phyloP scores from a whole-genome alignment of 768 basidiomycete genomes.

The Pleurotus salmoneostramineus region DNA sequence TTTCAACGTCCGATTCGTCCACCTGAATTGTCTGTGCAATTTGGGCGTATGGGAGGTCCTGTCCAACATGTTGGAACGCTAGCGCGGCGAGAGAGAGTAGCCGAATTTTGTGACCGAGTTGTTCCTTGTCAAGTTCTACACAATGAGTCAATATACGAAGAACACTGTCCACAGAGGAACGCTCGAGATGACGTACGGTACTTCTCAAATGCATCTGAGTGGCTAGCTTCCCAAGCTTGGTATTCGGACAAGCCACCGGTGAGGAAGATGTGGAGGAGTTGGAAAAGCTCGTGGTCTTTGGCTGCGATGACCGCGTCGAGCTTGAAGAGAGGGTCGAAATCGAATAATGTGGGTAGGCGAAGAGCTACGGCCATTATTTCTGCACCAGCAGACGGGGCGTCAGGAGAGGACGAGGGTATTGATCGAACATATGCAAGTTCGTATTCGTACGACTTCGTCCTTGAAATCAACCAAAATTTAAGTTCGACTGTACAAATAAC shows the following conservation, averaged over 20 bases:
- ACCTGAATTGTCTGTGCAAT: conserved; percentile 69
- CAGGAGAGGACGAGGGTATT: conserved; percentile 50
- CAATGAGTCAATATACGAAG: neutral
- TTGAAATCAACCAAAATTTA: conserved; percentile 19
- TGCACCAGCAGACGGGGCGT: conserved; percentile 49
- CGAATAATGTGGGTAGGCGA: conserved; percentile 62
- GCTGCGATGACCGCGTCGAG: conserved; percentile 64
- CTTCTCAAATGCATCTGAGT: conserved; percentile 47
- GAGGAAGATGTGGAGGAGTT: conserved; percentile 74
- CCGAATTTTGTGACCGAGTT: conserved; percentile 76
- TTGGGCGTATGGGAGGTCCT: conserved; percentile 65
- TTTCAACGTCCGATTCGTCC: conserved; percentile 65
- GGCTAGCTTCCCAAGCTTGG: conserved; percentile 50
- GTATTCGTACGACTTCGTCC: conserved; percentile 62
- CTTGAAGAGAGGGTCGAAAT: conserved; percentile 79
- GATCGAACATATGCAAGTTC: conserved; percentile 57
- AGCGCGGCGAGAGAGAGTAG: conserved; percentile 73
- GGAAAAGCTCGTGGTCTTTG: conserved; percentile 69
- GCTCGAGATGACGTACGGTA: conserved; percentile 43
- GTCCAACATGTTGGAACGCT: conserved; percentile 73
- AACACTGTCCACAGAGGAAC: conserved; percentile 3
- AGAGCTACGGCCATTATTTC: conserved; percentile 63
- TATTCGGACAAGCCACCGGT: conserved; percentile 61
- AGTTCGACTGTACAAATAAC: neutral
- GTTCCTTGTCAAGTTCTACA: conserved; percentile 50